Conservation (phyloP, 306 rosid genomes). For the Hippophae tibetana region DNA sequence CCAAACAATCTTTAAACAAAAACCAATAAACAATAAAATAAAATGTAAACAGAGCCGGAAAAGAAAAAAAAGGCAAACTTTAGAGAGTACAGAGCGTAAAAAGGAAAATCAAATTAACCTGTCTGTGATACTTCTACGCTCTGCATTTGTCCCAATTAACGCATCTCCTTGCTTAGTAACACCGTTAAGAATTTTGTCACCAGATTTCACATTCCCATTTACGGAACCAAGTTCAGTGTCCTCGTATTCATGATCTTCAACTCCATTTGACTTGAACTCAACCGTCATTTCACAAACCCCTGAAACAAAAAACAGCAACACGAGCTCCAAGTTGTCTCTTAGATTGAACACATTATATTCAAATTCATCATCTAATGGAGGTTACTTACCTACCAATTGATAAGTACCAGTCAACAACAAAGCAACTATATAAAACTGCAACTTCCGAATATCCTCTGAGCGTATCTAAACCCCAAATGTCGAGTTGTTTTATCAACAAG, state of each 20-base stretch:
- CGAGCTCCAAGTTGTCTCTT: not conserved
- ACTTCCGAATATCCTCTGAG: too few relatives aligned
- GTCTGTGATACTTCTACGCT: constrained; percentile 50
- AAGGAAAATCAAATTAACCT: constrained; percentile 26
- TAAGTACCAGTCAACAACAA: not conserved
- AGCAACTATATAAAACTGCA: not conserved
- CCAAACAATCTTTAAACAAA: too few relatives aligned
- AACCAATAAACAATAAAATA: too few relatives aligned
- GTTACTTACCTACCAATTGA: too few relatives aligned
- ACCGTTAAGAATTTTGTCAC: constrained; percentile 20
- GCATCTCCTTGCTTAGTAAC: constrained; percentile 30
- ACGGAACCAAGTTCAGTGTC: constrained; percentile 31
- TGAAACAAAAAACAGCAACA: not conserved
- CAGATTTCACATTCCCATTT: constrained; percentile 21
- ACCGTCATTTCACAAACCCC: constrained; percentile 41
- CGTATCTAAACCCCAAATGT: too few relatives aligned
- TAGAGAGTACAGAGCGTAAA: not conserved
- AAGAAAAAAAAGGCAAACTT: not conserved
- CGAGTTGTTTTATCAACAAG: too few relatives aligned
- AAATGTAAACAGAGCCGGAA: not conserved
- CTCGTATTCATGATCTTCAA: constrained; percentile 29
- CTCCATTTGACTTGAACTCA: constrained; percentile 42
- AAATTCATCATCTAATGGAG: too few relatives aligned
- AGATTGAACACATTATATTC: too few relatives aligned
- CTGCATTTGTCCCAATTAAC: constrained; percentile 35